These are phyloP conservation scores for Linaria vulgaris DNA, from an alignment of 257 asterid species.

Conservation along the genomic window DNA sequence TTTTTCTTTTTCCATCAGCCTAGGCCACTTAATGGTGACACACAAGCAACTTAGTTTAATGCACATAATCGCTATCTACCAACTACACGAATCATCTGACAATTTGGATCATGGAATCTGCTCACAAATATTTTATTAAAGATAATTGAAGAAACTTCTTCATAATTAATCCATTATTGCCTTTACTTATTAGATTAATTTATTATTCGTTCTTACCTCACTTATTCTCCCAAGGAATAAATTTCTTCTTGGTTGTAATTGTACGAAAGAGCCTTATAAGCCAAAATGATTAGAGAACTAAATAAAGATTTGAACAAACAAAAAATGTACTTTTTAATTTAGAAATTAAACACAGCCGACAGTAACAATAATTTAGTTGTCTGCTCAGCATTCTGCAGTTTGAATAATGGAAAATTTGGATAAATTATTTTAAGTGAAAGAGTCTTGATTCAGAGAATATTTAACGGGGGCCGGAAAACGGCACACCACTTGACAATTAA, in stretches of 20 bases:
- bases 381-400: constrained; percentile 34
- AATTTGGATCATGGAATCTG: constrained; percentile 38
- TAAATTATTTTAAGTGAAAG: constrained; percentile 33
- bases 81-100: constrained; percentile 40
- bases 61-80: constrained; percentile 26
- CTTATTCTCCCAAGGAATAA: constrained; percentile 38
- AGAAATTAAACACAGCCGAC: constrained; percentile 43
- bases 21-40: too few species aligned
- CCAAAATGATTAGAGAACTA: constrained; percentile 30
- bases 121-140: too few species aligned
- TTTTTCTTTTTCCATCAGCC: too few species aligned
- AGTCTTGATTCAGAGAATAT: not conserved
- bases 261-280: constrained; percentile 23
- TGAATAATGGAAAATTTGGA: constrained; percentile 34
- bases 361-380: constrained; percentile 48
- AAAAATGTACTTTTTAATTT: constrained; percentile 23
- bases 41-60: too few species aligned
- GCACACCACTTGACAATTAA: too few species aligned
- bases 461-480: too few species aligned
- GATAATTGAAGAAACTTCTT: constrained; percentile 29
- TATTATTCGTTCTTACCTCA: constrained; percentile 22
- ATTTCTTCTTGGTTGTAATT: constrained; percentile 18
- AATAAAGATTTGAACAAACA: constrained; percentile 19
- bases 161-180: constrained; percentile 40
- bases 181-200: constrained; percentile 3